phyloP scores from a whole-genome alignment of 2,329 filamentous ascomycete genomes.

The Blumeria graminis region DNA sequence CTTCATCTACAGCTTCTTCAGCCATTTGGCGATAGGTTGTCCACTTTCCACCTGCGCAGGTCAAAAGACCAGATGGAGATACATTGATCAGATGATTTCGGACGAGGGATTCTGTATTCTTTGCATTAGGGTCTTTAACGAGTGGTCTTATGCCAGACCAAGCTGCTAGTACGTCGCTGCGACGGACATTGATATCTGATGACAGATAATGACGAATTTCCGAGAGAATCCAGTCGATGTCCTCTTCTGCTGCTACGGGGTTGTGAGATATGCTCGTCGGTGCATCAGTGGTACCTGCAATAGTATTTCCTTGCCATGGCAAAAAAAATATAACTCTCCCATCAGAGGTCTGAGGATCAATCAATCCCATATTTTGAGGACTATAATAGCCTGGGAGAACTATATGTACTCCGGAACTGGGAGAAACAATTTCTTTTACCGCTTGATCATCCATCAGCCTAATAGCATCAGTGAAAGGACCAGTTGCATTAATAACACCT shows the following conservation, averaged over 20 bases:
- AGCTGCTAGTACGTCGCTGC: conserved; percentile 68
- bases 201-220: conserved; percentile 65
- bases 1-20: conserved; percentile 67
- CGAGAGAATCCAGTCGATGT: conserved; percentile 69
- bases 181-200: conserved; percentile 62
- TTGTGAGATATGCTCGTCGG: conserved; percentile 48
- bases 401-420: conserved; percentile 66
- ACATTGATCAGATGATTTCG: conserved; percentile 67
- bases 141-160: conserved; percentile 77
- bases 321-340: conserved; percentile 84
- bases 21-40: conserved; percentile 87
- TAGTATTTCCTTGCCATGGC: conserved; percentile 81
- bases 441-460: conserved; percentile 59
- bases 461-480: conserved; percentile 67
- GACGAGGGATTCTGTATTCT: conserved; percentile 68
- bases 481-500: conserved; percentile 72
- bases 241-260: conserved; percentile 56
- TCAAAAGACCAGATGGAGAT: conserved; percentile 57
- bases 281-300: conserved; percentile 69
- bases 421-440: conserved; percentile 57
- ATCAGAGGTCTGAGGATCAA: conserved; percentile 69
- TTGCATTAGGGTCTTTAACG: conserved; percentile 65
- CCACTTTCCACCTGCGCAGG: conserved; percentile 78
- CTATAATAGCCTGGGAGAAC: conserved; percentile 74
- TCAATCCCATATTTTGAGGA: conserved; percentile 64